Percentiles rank a stretch among this genome's conserved stretches.
These are phyloP conservation scores for Neurospora sp. DNA, from an alignment of 495 filamentous ascomycete genomes.

Conservation along the genomic window DNA sequence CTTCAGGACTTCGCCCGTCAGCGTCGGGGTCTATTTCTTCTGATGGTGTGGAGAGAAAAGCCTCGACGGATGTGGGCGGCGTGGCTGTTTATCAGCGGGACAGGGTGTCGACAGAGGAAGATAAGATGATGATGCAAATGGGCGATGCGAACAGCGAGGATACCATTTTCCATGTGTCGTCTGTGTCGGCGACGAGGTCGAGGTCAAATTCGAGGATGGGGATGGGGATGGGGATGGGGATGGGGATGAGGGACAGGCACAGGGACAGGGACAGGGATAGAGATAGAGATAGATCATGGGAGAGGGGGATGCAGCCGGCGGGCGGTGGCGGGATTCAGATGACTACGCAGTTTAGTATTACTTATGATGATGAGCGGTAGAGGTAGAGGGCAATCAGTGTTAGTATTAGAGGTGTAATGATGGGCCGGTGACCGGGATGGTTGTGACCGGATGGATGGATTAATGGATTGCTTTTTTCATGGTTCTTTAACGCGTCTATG, in stretches of 20 bases:
- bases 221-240: not conserved
- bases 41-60: not conserved
- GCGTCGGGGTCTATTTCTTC: not conserved
- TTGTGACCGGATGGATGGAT: not conserved
- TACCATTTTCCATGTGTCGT: slow-evolving; percentile 19
- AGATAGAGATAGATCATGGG: not conserved
- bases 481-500: no score
- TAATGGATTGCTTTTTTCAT: not conserved
- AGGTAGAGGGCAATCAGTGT: not conserved
- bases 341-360: slow-evolving; percentile 3
- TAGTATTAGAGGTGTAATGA: not conserved
- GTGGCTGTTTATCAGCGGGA: not conserved
- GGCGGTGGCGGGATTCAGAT: not conserved
- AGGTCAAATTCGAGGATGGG: not conserved
- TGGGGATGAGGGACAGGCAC: no score
- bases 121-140: not conserved
- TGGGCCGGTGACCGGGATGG: not conserved
- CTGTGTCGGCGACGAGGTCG: slow-evolving; percentile 3
- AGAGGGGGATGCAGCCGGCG: not conserved
- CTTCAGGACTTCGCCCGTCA: not conserved
- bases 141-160: slow-evolving; percentile 37
- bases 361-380: not conserved
- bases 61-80: not conserved
- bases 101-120: not conserved
- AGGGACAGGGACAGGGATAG: not conserved